Percentiles rank a stretch among this genome's conserved stretches.
Evolutionary conservation across 176 grass and related monocot genomes (phyloP).

Genomic region (Lolium rigidum): DNA sequence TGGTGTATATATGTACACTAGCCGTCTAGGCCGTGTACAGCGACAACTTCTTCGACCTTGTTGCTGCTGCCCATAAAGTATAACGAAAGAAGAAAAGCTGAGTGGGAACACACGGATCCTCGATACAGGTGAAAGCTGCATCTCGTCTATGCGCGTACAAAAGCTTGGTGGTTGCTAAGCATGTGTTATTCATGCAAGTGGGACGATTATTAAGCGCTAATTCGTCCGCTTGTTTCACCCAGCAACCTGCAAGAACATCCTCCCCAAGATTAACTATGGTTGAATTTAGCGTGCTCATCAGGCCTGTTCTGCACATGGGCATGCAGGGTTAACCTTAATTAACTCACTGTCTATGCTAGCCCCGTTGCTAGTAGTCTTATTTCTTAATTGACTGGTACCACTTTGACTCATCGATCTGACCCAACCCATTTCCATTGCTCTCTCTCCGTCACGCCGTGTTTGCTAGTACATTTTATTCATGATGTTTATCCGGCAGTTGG

Average conservation of each 20-base stretch:
- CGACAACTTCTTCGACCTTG: background rate
- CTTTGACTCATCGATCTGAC: background rate
- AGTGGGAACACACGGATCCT: background rate
- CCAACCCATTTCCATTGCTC: background rate
- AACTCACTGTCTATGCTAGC: background rate
- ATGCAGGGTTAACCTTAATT: background rate
- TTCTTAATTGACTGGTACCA: background rate
- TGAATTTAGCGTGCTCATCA: background rate
- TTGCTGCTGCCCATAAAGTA: background rate
- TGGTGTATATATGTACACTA: no score
- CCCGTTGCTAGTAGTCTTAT: background rate
- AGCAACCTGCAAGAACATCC: background rate
- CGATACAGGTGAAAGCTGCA: background rate
- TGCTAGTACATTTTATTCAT: background rate
- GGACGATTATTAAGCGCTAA: background rate
- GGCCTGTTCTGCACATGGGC: background rate
- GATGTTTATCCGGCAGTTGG: background rate
- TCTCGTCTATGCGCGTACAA: background rate
- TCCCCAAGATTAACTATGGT: background rate
- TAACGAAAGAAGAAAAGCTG: background rate
- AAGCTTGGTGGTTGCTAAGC: slow-evolving; percentile 4
- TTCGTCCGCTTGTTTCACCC: background rate
- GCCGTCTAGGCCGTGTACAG: no score
- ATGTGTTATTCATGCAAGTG: background rate
- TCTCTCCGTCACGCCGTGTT: background rate